Conservation (phyloP, 106 monocot species). For the Narthecium ossifragum region DNA sequence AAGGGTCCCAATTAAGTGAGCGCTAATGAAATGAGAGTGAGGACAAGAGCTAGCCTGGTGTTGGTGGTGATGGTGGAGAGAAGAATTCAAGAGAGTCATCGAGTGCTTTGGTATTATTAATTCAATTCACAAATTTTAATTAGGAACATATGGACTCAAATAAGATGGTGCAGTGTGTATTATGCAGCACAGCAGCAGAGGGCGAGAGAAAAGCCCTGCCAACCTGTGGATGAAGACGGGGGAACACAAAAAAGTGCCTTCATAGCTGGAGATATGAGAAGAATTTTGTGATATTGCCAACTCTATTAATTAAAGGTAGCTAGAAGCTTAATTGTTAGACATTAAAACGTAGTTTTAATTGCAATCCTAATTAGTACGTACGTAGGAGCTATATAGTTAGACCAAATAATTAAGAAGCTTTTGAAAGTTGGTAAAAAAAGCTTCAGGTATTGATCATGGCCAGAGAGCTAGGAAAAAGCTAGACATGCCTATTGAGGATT, state of each 20-base stretch:
- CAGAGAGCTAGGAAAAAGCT: no score
- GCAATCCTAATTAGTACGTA: no score
- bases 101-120: not conserved
- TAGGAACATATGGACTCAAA: not conserved
- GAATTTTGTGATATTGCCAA: not conserved
- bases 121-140: not conserved
- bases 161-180: not conserved
- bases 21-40: not conserved
- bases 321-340: no score
- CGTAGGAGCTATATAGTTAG: no score
- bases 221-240: not conserved
- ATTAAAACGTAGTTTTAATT: no score
- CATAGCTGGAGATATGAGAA: not conserved
- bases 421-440: no score
- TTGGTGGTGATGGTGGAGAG: conserved; percentile 11
- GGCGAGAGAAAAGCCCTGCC: not conserved
- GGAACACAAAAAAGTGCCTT: not conserved
- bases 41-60: not conserved
- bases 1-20: not conserved
- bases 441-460: no score
- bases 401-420: no score
- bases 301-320: no score
- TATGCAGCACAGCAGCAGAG: not conserved
- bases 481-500: not conserved
- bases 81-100: not conserved